phyloP scores from a whole-genome alignment of 768 basidiomycete species.

The Phylloporus rhodoxanthus region DNA sequence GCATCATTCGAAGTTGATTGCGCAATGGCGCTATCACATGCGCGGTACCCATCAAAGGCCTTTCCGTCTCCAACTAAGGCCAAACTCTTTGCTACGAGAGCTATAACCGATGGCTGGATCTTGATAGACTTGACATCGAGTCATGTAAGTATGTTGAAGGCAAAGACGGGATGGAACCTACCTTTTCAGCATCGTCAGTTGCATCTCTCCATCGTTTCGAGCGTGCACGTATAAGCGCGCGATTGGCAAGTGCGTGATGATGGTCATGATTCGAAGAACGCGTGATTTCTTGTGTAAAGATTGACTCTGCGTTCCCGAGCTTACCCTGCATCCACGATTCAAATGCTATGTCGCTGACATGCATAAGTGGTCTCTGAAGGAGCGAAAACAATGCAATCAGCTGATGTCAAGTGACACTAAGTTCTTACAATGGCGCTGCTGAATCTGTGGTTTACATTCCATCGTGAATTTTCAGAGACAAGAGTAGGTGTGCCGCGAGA shows the following conservation, averaged over 20 bases:
- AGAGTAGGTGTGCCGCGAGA: background rate
- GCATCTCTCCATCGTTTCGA: conserved; percentile 2
- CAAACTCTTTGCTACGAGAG: conserved; percentile 5
- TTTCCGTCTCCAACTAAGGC: conserved; percentile 3
- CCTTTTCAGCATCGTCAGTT: conserved; percentile 2
- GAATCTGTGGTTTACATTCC: background rate
- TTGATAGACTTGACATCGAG: background rate
- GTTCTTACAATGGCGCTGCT: background rate
- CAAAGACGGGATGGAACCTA: background rate
- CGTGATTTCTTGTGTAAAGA: conserved; percentile 2
- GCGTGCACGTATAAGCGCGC: background rate
- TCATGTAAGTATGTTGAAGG: background rate
- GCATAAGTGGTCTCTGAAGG: conserved; percentile 1
- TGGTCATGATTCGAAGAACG: background rate
- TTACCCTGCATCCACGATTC: conserved; percentile 2
- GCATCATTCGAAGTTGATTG: background rate
- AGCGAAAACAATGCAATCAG: background rate
- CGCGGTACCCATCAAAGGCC: background rate
- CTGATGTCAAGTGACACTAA: background rate
- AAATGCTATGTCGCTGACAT: background rate
- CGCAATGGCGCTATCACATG: conserved; percentile 3
- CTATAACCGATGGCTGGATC: conserved; percentile 4
- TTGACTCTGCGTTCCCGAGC: conserved; percentile 5
- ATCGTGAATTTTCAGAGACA: background rate
- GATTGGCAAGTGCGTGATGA: conserved; percentile 5